Percentiles rank a stretch among this genome's conserved stretches.
Conservation (phyloP, 129 eudicot genomes). For the Escallonia rubra region DNA sequence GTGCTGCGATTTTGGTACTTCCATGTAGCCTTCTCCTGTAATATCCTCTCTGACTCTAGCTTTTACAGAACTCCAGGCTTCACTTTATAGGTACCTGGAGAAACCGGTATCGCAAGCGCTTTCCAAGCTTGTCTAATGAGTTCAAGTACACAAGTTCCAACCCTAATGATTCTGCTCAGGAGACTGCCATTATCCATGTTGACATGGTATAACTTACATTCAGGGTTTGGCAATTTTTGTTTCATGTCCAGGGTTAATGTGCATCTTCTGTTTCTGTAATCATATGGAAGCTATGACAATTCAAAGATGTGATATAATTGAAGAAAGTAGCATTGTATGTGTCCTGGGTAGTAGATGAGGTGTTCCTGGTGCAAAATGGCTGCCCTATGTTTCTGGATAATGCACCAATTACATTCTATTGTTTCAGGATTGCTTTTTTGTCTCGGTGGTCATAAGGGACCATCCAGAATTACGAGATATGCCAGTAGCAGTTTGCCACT, state of each 20-base stretch:
- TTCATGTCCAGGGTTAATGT: background rate
- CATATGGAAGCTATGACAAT: background rate
- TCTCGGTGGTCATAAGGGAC: slow-evolving; percentile 73
- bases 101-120: slow-evolving; percentile 83
- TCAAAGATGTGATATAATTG: background rate
- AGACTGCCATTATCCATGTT: slow-evolving; percentile 55
- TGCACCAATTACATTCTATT: slow-evolving; percentile 2
- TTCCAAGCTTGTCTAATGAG: slow-evolving; percentile 37
- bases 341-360: background rate
- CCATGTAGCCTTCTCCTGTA: background rate
- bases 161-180: slow-evolving; percentile 35
- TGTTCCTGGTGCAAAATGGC: background rate
- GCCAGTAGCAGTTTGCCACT: slow-evolving; percentile 98
- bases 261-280: background rate
- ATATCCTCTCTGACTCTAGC: slow-evolving; percentile 9
- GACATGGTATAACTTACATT: slow-evolving; percentile 65
- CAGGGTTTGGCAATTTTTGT: background rate
- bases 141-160: slow-evolving; percentile 27
- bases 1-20: too few species aligned
- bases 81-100: slow-evolving; percentile 99
- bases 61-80: slow-evolving; percentile 79
- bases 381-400: background rate
- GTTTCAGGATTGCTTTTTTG: slow-evolving; percentile 92
- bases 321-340: too few species aligned
- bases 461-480: slow-evolving; percentile 64